Evolutionary conservation across 2,329 filamentous ascomycete species (phyloP), one percentile per base, ranked within the genome.

Genomic region (Ustulina deusta): DNA sequence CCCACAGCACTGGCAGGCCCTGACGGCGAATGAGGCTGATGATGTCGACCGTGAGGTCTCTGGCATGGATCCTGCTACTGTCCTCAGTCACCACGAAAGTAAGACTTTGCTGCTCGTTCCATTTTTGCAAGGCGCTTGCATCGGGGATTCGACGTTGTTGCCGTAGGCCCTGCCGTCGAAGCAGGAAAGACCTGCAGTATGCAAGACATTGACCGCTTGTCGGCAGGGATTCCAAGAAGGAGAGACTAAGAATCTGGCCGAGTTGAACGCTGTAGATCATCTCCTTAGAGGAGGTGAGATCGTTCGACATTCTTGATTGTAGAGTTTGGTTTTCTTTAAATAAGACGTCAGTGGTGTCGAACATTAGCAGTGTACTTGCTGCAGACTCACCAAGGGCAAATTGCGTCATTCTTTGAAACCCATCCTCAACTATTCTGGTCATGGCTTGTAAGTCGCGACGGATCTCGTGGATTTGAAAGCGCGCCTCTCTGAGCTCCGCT

Each of bases 241-340:
- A 42, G 40, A 42, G 40, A 42, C 40, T 42, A 42, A 42, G 40
- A n/a, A 42, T 42, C 40, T 42, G 40, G 40, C 40, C 40, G 20
- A 42, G 40, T 42, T 42, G 40, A 42, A 42, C 40, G 40, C 17
- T 17, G 17, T 42, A 9, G 40, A 42, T 42, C 40, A 42, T 42
- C 40, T 42, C 40, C 40, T 42, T 42, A 9, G 40, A 42, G 40
- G 40, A 42, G 6, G 40, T 42, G 17, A 42, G 17, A 9, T 42
- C 40, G 17, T 20, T 42, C 17, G 40, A 42, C 17, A 42, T 42
- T 42, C 17, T 42, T 11, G 40, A 42, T 20, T 42, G 40, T n/a
- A 42, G n/a, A n/a, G 40, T 42, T 42, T 20, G 15, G 40, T 42
- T 42, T 9, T 42, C 40, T 42, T 42, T 4, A 42, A 3, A 42